These are phyloP conservation scores for Catunica adiposa DNA, from an alignment of 2,329 filamentous ascomycete species.

Conservation along the genomic window DNA sequence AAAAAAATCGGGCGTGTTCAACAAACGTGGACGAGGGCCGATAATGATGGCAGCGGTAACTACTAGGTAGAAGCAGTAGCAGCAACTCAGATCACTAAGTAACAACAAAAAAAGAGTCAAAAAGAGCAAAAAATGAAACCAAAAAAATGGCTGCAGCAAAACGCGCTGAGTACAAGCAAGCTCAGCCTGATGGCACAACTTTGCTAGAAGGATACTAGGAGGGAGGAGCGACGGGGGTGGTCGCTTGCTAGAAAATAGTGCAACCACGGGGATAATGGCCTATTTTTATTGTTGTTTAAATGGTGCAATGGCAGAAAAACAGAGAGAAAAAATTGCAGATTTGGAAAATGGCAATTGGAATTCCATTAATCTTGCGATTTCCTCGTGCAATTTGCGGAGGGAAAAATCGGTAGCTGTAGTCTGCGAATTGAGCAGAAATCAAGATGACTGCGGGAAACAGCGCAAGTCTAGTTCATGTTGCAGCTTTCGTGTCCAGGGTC, in stretches of 20 bases:
- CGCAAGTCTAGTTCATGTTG: too few relatives aligned
- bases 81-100: neutral
- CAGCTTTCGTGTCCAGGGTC: neutral
- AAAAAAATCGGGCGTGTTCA: neutral
- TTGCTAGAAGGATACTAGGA: neutral
- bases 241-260: neutral
- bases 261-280: neutral
- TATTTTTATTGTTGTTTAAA: neutral
- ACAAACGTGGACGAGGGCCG: neutral
- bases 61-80: neutral
- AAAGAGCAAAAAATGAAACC: conserved; percentile 1
- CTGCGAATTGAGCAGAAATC: too few relatives aligned
- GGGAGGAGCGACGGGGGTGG: neutral
- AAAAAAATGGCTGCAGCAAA: neutral
- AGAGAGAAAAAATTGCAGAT: neutral
- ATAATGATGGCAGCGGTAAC: neutral
- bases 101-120: neutral
- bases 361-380: neutral
- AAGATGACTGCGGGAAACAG: too few relatives aligned
- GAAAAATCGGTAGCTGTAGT: too few relatives aligned
- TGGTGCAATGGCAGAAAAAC: neutral
- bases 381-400: too few relatives aligned
- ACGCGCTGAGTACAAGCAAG: neutral
- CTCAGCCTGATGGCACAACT: neutral
- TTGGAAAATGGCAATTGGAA: too few relatives aligned